Evolutionary conservation across 352 stramenopile species (phyloP).

Genomic region (Globisporangium heterothallicum): DNA sequence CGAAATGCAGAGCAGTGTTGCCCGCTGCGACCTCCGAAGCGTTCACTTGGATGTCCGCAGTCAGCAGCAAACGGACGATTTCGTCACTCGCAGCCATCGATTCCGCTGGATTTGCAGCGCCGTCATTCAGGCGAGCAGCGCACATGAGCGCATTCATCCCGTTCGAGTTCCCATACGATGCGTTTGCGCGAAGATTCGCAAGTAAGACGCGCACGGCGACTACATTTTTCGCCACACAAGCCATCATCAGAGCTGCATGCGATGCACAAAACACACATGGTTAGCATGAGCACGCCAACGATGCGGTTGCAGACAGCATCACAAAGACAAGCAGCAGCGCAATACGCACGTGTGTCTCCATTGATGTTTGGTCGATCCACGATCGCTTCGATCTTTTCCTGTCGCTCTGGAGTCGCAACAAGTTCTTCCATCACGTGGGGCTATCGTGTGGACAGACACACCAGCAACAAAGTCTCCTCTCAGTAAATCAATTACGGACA

Average conservation of each 20-base stretch:
- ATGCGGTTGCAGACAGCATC: too few species aligned
- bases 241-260: constrained; percentile 76
- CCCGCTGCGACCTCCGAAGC: constrained; percentile 28
- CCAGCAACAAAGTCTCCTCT: neutral
- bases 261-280: neutral
- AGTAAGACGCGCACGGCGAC: constrained; percentile 41
- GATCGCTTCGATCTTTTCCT: constrained; percentile 40
- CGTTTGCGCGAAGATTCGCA: constrained; percentile 32
- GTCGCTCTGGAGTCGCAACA: constrained; percentile 33
- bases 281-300: neutral
- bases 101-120: constrained; percentile 22
- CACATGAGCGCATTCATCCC: constrained; percentile 80
- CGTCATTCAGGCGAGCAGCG: constrained; percentile 44
- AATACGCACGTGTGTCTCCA: constrained; percentile 65
- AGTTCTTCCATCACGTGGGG: constrained; percentile 53
- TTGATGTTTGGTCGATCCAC: constrained; percentile 60
- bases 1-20: constrained; percentile 73
- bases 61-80: constrained; percentile 44
- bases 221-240: constrained; percentile 73
- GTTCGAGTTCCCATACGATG: constrained; percentile 36
- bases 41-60: constrained; percentile 35
- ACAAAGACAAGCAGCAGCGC: neutral
- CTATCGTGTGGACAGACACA: constrained; percentile 19
- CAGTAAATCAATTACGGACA: neutral
- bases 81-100: constrained; percentile 36